These are phyloP conservation scores for Dioszegia crocea DNA, from an alignment of 768 basidiomycete genomes.

Conservation along the genomic window DNA sequence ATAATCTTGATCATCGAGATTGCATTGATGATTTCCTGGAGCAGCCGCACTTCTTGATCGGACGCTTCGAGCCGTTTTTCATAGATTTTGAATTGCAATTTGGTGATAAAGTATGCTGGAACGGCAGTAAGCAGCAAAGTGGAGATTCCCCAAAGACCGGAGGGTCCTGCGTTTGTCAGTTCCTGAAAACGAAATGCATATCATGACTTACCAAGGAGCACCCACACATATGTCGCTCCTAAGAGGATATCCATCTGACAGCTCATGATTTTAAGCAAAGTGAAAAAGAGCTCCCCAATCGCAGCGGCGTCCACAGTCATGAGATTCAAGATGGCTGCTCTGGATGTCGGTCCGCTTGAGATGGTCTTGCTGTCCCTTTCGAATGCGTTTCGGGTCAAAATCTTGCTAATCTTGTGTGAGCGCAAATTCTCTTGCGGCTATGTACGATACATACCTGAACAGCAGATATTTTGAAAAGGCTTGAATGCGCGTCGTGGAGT, in stretches of 20 bases:
- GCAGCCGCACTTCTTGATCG: slow-evolving; percentile 23
- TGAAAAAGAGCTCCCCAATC: background rate
- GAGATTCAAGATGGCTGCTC: slow-evolving; percentile 38
- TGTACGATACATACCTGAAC: background rate
- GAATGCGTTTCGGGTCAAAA: slow-evolving; percentile 28
- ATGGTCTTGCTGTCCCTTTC: background rate
- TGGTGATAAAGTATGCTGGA: slow-evolving; percentile 29
- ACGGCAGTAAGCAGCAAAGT: slow-evolving; percentile 25
- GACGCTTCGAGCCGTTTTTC: slow-evolving; percentile 17
- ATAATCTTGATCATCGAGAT: slow-evolving; percentile 43
- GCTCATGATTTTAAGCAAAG: background rate
- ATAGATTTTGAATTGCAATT: slow-evolving; percentile 28
- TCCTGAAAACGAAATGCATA: background rate
- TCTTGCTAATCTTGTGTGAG: slow-evolving; percentile 13
- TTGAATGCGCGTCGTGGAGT: background rate
- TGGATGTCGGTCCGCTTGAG: slow-evolving; percentile 2
- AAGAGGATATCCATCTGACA: slow-evolving; percentile 18
- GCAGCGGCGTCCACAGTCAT: slow-evolving; percentile 19
- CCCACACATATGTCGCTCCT: slow-evolving; percentile 32
- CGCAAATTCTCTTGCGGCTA: background rate
- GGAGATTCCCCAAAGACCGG: slow-evolving; percentile 32
- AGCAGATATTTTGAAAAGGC: background rate
- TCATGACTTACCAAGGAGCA: slow-evolving; percentile 24
- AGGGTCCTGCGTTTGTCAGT: slow-evolving; percentile 21
- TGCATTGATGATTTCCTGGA: slow-evolving; percentile 36